These are phyloP conservation scores for Scenedesmus sp. DNA, from an alignment of 163 green algal species.

Conservation along the genomic window DNA sequence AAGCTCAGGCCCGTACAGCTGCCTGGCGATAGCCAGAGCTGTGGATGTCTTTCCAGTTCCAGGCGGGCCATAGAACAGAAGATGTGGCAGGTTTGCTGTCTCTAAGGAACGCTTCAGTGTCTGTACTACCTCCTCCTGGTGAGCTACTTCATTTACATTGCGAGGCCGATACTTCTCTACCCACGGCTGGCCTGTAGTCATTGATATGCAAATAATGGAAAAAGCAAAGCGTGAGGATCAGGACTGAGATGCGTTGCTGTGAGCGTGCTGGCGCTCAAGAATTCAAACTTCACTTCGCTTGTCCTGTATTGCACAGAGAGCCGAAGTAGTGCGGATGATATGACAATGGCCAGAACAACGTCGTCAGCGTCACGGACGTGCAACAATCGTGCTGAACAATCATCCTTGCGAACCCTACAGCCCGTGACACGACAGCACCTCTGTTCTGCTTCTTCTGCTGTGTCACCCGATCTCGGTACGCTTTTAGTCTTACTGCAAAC, in stretches of 20 bases:
- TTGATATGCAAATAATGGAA: background rate
- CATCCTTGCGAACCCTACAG: background rate
- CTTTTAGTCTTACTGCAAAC: no score
- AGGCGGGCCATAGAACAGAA: slow-evolving; percentile 98
- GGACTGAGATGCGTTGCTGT: background rate
- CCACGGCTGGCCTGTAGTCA: slow-evolving; percentile 45
- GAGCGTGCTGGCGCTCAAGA: background rate
- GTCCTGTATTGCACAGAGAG: background rate
- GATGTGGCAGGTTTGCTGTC: slow-evolving; percentile 94
- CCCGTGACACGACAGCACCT: background rate
- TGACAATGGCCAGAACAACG: no score
- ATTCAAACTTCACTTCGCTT: background rate
- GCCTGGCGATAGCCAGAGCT: slow-evolving; percentile 92
- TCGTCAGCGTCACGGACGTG: no score
- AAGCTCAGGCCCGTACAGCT: slow-evolving; percentile 85
- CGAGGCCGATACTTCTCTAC: slow-evolving; percentile 55
- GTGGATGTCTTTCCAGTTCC: slow-evolving; percentile 98
- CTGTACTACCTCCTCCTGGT: slow-evolving; percentile 95
- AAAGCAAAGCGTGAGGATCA: background rate
- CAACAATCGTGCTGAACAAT: no score
- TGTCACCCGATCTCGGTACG: no score
- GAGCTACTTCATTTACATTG: slow-evolving; percentile 92
- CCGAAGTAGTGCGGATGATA: background rate
- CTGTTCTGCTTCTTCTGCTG: background rate
- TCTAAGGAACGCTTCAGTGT: slow-evolving; percentile 90